A percentile compares a stretch with the other conserved stretches of the same genome.
phyloP scores from a whole-genome alignment of 2,329 filamentous ascomycete genomes.

The Colletotrichum limetticola region DNA sequence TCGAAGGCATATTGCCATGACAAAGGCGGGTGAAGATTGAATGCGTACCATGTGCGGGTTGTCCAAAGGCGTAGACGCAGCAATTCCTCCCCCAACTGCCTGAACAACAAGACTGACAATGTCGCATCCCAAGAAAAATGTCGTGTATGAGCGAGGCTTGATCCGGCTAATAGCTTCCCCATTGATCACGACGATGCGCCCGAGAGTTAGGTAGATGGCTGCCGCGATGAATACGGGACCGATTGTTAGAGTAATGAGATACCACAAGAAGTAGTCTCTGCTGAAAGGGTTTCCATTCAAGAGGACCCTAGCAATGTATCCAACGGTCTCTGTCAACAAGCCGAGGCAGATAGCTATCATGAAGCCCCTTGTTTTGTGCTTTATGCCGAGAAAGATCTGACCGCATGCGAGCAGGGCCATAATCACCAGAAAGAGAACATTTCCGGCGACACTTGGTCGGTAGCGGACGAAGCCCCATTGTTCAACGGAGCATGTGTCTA shows the following conservation, averaged over 20 bases:
- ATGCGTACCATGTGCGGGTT: constrained; percentile 12
- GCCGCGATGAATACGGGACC: constrained; percentile 40
- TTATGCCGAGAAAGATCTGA: constrained; percentile 36
- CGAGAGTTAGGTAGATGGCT: constrained; percentile 40
- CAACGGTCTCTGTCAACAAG: constrained; percentile 36
- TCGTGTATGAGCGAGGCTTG: constrained; percentile 17
- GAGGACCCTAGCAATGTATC: constrained; percentile 37
- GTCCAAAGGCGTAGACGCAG: constrained; percentile 9
- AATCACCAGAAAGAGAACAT: not conserved
- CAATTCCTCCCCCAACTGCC: constrained; percentile 10
- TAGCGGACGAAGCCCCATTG: constrained; percentile 2
- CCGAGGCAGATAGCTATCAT: constrained; percentile 38
- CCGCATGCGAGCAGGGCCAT: not conserved
- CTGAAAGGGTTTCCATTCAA: constrained; percentile 30
- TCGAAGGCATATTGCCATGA: not conserved
- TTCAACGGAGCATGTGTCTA: not conserved
- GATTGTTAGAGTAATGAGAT: constrained; percentile 39
- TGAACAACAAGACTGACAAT: constrained; percentile 13
- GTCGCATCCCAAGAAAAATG: constrained; percentile 10
- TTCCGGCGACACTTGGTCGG: not conserved
- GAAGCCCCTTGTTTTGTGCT: constrained; percentile 37
- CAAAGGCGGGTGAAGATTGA: not conserved
- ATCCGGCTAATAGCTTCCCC: constrained; percentile 18
- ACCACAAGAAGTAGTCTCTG: constrained; percentile 22
- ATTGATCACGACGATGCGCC: constrained; percentile 38